A percentile compares a stretch with the other conserved stretches of the same genome.
These are phyloP conservation scores for Metschnikowia vanudenii DNA, from an alignment of 805 yeast genomes.

Conservation along the genomic window DNA sequence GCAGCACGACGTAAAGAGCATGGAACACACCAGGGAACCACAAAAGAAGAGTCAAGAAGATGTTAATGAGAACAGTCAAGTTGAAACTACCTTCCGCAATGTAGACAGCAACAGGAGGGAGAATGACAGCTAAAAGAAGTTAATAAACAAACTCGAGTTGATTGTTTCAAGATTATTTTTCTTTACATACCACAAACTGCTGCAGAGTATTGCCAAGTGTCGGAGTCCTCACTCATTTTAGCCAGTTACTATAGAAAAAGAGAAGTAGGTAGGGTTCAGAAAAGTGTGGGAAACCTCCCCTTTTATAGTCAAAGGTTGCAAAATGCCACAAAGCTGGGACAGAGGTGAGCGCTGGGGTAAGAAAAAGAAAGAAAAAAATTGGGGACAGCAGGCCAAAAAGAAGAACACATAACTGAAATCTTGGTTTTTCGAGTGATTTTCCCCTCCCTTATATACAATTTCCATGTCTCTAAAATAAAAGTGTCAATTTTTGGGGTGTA, in stretches of 20 bases:
- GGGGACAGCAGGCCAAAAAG: too few relatives aligned
- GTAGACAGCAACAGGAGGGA: slow-evolving; percentile 10
- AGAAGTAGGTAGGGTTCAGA: neutral
- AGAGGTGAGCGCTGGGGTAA: neutral
- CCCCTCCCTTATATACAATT: neutral
- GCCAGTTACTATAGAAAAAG: slow-evolving; percentile 6
- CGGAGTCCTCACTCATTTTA: slow-evolving; percentile 12
- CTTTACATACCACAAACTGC: slow-evolving; percentile 9
- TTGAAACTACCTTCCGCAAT: slow-evolving; percentile 6
- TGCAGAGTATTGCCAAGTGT: slow-evolving; percentile 8
- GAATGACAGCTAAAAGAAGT: slow-evolving; percentile 4
- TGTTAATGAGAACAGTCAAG: slow-evolving; percentile 3
- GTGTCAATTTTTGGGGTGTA: neutral
- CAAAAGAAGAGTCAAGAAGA: slow-evolving; percentile 10
- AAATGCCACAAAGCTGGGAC: slow-evolving; percentile 6
- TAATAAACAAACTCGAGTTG: neutral
- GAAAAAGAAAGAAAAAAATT: neutral
- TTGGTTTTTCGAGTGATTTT: neutral
- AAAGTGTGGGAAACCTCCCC: neutral
- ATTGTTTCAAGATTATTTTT: neutral
- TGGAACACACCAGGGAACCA: slow-evolving; percentile 12
- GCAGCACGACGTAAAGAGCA: slow-evolving; percentile 6
- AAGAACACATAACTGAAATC: too few relatives aligned
- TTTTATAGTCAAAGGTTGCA: slow-evolving; percentile 8
- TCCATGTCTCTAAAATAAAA: neutral